Percentiles rank a stretch among this genome's conserved stretches.
Conservation (phyloP, 768 basidiomycete genomes). For the Lyophyllum semitale region DNA sequence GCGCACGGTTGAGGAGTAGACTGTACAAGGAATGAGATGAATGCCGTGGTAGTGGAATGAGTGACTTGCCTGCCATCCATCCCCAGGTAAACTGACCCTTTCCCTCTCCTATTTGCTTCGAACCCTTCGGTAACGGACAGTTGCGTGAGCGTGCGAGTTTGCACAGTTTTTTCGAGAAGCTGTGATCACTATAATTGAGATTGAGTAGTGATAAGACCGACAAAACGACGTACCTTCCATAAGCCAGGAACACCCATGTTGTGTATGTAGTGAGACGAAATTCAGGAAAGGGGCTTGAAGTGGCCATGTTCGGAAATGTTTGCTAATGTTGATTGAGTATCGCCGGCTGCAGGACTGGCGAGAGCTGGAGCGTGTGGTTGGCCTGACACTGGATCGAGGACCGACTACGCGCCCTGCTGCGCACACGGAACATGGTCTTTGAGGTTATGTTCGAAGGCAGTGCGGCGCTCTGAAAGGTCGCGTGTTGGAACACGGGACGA, state of each 20-base stretch:
- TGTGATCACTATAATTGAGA: background rate
- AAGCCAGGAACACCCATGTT: constrained; percentile 2
- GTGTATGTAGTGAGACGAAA: background rate
- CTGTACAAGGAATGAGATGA: background rate
- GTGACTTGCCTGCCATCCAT: background rate
- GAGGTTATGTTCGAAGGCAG: no score
- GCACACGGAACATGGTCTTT: no score
- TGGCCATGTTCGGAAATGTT: background rate
- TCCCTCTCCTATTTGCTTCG: background rate
- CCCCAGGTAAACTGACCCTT: background rate
- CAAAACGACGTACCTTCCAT: background rate
- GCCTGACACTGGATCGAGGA: no score
- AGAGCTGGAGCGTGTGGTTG: no score
- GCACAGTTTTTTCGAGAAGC: background rate
- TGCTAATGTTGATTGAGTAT: no score
- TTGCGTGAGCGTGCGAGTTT: background rate
- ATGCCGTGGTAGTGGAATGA: no score
- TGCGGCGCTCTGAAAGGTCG: no score
- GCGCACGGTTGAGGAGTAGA: constrained; percentile 1
- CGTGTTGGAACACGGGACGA: no score
- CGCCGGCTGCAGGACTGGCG: no score
- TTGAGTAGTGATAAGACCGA: background rate
- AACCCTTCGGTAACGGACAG: background rate
- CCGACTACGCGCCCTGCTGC: no score
- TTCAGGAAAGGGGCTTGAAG: background rate